phyloP scores from a whole-genome alignment of 805 yeast genomes.

The Monosporozyma solicola region DNA sequence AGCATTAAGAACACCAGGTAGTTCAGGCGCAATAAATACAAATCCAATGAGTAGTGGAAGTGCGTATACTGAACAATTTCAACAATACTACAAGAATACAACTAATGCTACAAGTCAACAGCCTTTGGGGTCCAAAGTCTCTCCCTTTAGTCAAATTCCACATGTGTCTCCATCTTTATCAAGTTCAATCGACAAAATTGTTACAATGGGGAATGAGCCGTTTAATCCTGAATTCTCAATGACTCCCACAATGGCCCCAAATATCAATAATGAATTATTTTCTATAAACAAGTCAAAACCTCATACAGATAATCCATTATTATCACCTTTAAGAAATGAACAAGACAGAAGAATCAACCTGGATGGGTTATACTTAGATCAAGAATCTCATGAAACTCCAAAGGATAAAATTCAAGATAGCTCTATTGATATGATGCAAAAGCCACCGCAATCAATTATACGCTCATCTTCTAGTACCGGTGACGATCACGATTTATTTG shows the following conservation, averaged over 20 bases:
- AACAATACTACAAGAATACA: constrained; percentile 18
- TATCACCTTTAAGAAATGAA: constrained; percentile 12
- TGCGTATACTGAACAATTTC: constrained; percentile 26
- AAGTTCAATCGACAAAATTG: background rate
- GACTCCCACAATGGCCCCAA: constrained; percentile 9
- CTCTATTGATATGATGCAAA: background rate
- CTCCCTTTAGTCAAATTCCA: background rate
- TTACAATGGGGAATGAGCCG: constrained; percentile 5
- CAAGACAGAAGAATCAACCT: constrained; percentile 1
- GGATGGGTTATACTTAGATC: background rate
- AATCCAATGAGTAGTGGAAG: constrained; percentile 28
- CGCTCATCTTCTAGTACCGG: background rate
- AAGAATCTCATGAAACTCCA: background rate
- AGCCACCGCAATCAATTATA: background rate
- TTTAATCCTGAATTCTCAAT: constrained; percentile 11
- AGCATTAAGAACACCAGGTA: constrained; percentile 31
- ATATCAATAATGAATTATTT: constrained; percentile 10
- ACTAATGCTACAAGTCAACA: background rate
- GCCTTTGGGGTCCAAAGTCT: background rate
- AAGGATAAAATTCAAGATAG: background rate
- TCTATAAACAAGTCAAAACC: background rate
- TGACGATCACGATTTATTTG: constrained; percentile 26
- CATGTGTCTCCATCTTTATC: background rate
- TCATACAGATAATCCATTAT: constrained; percentile 3
- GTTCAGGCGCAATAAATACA: constrained; percentile 18